phyloP scores from a whole-genome alignment of 1,139 yeast species.

The Zygosaccharomyces sapae region DNA sequence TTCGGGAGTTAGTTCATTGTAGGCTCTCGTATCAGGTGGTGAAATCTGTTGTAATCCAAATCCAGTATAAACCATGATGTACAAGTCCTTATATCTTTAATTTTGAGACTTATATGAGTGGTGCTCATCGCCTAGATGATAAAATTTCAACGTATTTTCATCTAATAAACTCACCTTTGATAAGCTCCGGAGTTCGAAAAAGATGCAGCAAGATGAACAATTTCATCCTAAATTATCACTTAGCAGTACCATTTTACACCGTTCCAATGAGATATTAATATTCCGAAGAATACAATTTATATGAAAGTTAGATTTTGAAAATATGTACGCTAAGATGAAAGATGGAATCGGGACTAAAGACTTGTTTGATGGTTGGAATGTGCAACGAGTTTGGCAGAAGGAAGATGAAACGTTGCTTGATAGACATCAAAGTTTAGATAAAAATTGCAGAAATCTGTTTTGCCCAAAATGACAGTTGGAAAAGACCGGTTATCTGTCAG shows the following conservation, averaged over 20 bases:
- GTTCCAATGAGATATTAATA: background rate
- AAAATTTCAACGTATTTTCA: constrained; percentile 3
- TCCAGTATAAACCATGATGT: constrained; percentile 39
- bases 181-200: background rate
- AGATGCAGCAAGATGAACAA: background rate
- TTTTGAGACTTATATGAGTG: background rate
- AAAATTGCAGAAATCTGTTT: constrained; percentile 19
- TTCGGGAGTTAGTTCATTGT: constrained; percentile 76
- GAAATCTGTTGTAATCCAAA: constrained; percentile 40
- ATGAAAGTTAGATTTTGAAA: constrained; percentile 3
- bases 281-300: background rate
- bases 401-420: constrained; percentile 18
- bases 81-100: background rate
- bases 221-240: background rate
- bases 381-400: constrained; percentile 19
- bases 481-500: constrained; percentile 23
- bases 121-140: constrained; percentile 4
- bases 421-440: constrained; percentile 19
- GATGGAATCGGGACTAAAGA: constrained; percentile 13
- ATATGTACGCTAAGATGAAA: constrained; percentile 6
- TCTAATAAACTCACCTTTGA: background rate
- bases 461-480: constrained; percentile 2
- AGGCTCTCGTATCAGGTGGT: constrained; percentile 43
- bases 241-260: background rate
- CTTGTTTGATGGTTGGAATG: constrained; percentile 20